These are phyloP conservation scores for Schizonepeta tenuifolia DNA, from an alignment of 257 asterid genomes.

Conservation along the genomic window DNA sequence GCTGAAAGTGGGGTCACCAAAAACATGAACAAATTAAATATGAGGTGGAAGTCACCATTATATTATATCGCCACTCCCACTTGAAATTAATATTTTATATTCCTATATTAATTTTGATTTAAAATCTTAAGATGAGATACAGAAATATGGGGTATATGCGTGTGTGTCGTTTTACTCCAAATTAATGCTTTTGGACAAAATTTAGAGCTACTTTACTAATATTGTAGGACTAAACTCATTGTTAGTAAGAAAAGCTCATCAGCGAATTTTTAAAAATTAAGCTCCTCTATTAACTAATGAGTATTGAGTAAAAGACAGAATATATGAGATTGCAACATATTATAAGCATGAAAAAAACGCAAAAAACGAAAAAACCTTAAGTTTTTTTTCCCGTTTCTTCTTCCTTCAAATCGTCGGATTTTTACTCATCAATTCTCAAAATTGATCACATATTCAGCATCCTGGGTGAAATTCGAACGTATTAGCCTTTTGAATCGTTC, in stretches of 20 bases:
- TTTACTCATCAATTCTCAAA: too few species aligned
- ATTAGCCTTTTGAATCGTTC: too few species aligned
- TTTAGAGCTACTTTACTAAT: not conserved
- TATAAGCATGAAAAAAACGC: too few species aligned
- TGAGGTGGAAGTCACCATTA: conserved; percentile 42
- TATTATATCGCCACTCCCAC: conserved; percentile 38
- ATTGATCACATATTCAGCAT: too few species aligned
- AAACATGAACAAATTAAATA: conserved; percentile 20
- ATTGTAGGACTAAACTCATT: not conserved
- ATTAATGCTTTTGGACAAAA: conserved; percentile 8
- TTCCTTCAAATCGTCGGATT: too few species aligned
- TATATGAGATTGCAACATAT: too few species aligned
- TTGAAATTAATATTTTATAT: conserved; percentile 14
- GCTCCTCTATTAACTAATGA: too few species aligned
- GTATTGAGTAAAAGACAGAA: too few species aligned
- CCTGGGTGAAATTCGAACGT: too few species aligned
- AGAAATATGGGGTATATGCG: not conserved
- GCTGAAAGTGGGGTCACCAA: conserved; percentile 36
- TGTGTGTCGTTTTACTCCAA: conserved; percentile 14
- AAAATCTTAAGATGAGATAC: conserved; percentile 6
- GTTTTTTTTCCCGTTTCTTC: too few species aligned
- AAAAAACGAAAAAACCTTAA: too few species aligned
- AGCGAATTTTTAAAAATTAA: too few species aligned
- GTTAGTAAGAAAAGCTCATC: not conserved
- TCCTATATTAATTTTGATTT: not conserved